phyloP scores from a whole-genome alignment of 805 yeast species.

The Candida patagonica region DNA sequence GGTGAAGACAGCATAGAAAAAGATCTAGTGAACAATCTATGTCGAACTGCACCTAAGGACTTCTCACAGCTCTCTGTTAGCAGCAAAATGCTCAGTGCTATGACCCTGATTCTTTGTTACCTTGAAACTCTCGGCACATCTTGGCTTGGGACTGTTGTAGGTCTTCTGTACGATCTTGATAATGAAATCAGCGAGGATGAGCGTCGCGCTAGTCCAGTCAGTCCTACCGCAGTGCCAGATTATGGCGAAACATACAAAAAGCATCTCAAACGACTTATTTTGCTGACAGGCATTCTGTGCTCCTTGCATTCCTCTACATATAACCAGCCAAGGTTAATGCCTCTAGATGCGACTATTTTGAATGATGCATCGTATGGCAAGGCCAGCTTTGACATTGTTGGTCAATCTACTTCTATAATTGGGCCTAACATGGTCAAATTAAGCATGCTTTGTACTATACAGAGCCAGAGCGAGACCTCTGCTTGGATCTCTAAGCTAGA shows the following conservation, averaged over 20 bases:
- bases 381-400: slow-evolving; percentile 7
- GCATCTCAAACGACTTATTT: slow-evolving; percentile 20
- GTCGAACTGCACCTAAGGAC: too few species aligned
- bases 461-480: too few species aligned
- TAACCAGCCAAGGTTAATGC: slow-evolving; percentile 19
- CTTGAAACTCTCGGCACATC: slow-evolving; percentile 23
- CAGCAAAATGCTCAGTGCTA: slow-evolving; percentile 23
- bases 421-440: slow-evolving; percentile 16
- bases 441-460: slow-evolving; percentile 6
- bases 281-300: slow-evolving; percentile 23
- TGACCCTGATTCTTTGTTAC: slow-evolving; percentile 27
- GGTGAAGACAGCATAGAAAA: not conserved
- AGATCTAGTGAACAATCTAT: not conserved
- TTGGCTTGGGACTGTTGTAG: slow-evolving; percentile 32
- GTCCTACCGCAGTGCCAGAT: not conserved
- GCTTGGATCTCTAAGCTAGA: too few species aligned
- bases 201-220: not conserved
- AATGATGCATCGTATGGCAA: slow-evolving; percentile 15
- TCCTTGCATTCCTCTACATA: slow-evolving; percentile 21
- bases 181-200: slow-evolving; percentile 6
- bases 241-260: slow-evolving; percentile 3
- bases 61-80: slow-evolving; percentile 9
- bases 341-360: slow-evolving; percentile 16
- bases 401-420: slow-evolving; percentile 3
- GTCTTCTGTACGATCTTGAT: slow-evolving; percentile 19